Percentiles rank a stretch among this genome's conserved stretches.
Evolutionary conservation across 768 basidiomycete genomes (phyloP).

Genomic region (Xerocomus brunneocitrinus): DNA sequence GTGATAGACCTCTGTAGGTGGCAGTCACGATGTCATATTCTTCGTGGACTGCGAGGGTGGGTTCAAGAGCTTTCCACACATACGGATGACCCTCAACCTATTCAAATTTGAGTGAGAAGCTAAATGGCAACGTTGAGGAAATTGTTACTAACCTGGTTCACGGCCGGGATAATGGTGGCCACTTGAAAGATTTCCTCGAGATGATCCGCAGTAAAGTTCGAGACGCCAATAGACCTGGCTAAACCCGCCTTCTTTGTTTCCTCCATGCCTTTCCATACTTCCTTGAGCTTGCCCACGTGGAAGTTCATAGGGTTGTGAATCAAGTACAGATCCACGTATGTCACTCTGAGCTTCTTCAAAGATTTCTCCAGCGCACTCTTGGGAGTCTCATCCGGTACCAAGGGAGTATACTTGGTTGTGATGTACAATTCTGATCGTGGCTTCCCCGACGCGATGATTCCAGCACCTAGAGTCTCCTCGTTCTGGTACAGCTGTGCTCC

Average conservation of each 20-base stretch:
- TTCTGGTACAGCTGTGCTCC: conserved; percentile 60
- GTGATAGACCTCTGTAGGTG: conserved; percentile 39
- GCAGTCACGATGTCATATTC: conserved; percentile 36
- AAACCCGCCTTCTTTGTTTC: conserved; percentile 42
- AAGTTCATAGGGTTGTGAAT: conserved; percentile 37
- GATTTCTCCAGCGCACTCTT: conserved; percentile 47
- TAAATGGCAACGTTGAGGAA: neutral
- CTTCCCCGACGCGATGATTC: conserved; percentile 47
- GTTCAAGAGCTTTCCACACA: conserved; percentile 39
- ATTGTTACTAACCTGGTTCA: conserved; percentile 44
- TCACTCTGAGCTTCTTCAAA: conserved; percentile 47
- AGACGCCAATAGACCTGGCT: conserved; percentile 46
- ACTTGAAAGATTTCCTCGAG: conserved; percentile 41
- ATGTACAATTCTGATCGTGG: conserved; percentile 55
- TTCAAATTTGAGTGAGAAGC: neutral
- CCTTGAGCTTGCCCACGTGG: conserved; percentile 41
- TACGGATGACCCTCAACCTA: conserved; percentile 55
- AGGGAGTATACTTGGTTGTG: conserved; percentile 48
- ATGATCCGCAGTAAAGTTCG: conserved; percentile 46
- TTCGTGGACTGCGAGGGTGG: conserved; percentile 33
- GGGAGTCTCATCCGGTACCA: conserved; percentile 42
- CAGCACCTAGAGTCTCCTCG: conserved; percentile 49
- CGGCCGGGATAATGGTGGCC: conserved; percentile 44
- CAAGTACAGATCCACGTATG: conserved; percentile 61
- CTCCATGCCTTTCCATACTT: conserved; percentile 61